These are phyloP conservation scores for Suillus plorans DNA, from an alignment of 768 basidiomycete species.

Conservation along the genomic window DNA sequence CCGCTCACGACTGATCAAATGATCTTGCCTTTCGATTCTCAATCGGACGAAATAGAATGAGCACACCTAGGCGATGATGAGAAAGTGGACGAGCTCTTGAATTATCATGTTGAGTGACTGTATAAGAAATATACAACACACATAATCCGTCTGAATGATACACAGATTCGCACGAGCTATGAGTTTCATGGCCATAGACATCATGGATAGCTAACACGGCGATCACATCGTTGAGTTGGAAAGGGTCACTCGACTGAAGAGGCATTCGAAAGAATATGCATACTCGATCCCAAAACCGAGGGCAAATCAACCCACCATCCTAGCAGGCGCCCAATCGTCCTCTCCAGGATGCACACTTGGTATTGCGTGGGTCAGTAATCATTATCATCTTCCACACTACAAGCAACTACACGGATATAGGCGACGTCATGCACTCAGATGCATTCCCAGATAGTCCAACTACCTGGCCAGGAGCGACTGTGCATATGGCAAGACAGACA, in stretches of 20 bases:
- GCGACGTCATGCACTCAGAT: background rate
- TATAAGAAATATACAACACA: background rate
- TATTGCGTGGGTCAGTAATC: background rate
- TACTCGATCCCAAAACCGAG: background rate
- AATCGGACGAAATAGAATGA: background rate
- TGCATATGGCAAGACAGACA: background rate
- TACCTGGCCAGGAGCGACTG: background rate
- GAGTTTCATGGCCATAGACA: background rate
- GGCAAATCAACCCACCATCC: constrained; percentile 3
- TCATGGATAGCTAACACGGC: background rate
- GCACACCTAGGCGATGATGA: background rate
- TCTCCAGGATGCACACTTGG: background rate
- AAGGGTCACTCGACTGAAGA: background rate
- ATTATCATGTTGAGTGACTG: background rate
- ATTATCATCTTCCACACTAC: background rate
- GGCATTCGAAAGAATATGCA: background rate
- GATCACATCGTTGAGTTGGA: no score
- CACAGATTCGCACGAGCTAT: background rate
- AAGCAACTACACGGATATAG: background rate
- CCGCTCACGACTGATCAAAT: background rate
- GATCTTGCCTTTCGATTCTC: background rate
- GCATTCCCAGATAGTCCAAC: background rate
- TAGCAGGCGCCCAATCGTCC: background rate
- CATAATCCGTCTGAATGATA: background rate
- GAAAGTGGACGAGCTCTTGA: background rate